Evolutionary conservation across 768 basidiomycete species (phyloP), one percentile per base, ranked within the genome.

Genomic region (Auriscalpium orientale): DNA sequence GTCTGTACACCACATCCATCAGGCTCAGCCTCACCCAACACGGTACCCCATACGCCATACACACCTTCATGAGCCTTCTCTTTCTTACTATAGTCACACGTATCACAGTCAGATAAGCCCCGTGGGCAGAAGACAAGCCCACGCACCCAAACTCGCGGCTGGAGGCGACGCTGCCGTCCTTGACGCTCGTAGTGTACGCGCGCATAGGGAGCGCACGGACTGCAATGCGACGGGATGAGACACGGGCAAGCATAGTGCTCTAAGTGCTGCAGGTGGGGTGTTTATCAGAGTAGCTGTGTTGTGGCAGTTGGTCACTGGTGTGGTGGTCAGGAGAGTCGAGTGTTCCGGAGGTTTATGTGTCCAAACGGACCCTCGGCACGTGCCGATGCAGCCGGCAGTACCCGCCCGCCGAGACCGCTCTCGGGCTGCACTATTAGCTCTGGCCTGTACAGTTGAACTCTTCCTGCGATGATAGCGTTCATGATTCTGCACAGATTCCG

Each of bases 51-150:
- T 8, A 15, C n/a, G 13, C 11, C 69, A 67, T 56, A 21, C 63
- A 36, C 57, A 76, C 80, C 76, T 71, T 89, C 87, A 51, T 86
- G 79, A 18, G 86, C 87, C 66, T 79, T 83, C 68, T 89, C 87
- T 70, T 81, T 88, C 70, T 82, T 81, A 64, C 87, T 89, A 28
- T 7, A 28, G 4, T 28, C 28, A 28, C 28, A 28, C 7, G 67
- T 38, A 68, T 44, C 57, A 54, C 34, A 34, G 34, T 20, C 36
- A 38, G 10, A 20, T 18, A 28, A 51, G 22, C 55, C 44, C 45
- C 48, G 12, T 43, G 15, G 68, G 70, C n/a, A 52, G 35, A 33
- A n/a, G 11, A 38, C 35, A 16, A 50, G 9, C 16, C 22, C 20
- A 58, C 78, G 54, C 62, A 85, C 87, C 75, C 77, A 72, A 89